phyloP scores from a whole-genome alignment of 2,329 filamentous ascomycete species.

The Colletotrichum sp. region DNA sequence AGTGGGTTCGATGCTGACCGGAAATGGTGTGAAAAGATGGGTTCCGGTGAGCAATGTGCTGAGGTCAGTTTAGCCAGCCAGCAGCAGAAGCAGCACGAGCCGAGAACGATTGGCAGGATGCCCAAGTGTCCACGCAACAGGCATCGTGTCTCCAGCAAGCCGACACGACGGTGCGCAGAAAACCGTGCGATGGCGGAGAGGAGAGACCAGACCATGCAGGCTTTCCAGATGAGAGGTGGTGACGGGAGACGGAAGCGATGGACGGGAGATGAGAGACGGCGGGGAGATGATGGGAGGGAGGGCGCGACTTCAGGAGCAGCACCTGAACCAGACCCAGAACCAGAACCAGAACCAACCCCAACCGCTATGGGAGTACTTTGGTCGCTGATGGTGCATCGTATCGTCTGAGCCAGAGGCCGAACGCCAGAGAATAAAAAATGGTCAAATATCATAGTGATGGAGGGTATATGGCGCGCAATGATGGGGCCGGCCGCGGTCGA shows the following conservation, averaged over 20 bases:
- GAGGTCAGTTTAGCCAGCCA: neutral
- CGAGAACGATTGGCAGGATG: neutral
- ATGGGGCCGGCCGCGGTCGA: constrained; percentile 1
- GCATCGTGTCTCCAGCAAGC: neutral
- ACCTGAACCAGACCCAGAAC: neutral
- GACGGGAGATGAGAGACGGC: neutral
- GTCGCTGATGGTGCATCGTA: neutral
- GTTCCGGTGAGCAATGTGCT: neutral
- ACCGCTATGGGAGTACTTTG: neutral
- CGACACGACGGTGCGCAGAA: constrained; percentile 1
- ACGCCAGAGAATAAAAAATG: neutral
- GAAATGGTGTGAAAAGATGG: neutral
- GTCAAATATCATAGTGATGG: constrained; percentile 8
- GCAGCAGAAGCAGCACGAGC: neutral
- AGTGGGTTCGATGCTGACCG: constrained; percentile 1
- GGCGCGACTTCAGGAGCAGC: neutral
- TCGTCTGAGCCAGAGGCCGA: neutral
- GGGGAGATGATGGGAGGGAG: neutral
- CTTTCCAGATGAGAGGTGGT: neutral
- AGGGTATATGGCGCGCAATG: constrained; percentile 20
- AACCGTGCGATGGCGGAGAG: neutral
- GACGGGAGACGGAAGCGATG: neutral
- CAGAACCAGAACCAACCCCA: neutral
- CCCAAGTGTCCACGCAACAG: neutral
- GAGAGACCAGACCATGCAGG: neutral